These are phyloP conservation scores for Gracilaria caudata DNA, from an alignment of 23 red algal genomes.

Conservation along the genomic window DNA sequence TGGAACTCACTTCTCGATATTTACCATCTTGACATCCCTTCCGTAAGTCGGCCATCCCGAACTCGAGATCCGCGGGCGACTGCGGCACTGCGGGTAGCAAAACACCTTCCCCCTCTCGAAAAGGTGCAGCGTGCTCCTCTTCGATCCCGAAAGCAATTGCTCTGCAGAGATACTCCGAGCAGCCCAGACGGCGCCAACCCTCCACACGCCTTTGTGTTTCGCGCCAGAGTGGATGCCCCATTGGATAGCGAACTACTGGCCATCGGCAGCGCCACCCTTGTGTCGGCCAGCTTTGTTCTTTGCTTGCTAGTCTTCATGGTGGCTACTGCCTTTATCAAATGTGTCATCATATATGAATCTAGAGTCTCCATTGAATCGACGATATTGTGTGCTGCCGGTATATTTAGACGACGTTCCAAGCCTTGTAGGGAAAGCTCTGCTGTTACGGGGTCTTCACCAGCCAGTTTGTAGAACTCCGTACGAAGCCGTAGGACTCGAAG, in stretches of 20 bases:
- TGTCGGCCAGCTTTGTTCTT: neutral
- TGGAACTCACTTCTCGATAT: constrained; percentile 1
- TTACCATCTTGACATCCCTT: constrained; percentile 25
- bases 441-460: neutral
- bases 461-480: neutral
- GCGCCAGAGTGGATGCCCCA: neutral
- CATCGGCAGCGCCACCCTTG: neutral
- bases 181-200: constrained; percentile 8
- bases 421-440: neutral
- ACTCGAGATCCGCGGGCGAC: neutral
- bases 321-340: neutral
- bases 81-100: constrained; percentile 19
- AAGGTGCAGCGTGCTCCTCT: neutral
- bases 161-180: constrained; percentile 14
- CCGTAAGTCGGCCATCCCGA: neutral
- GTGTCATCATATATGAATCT: neutral
- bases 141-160: constrained; percentile 6
- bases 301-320: neutral
- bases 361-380: neutral
- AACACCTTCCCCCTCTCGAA: neutral
- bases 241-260: neutral
- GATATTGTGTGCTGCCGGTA: neutral
- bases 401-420: neutral
- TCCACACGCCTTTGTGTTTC: neutral
- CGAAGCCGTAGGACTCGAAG: neutral